phyloP scores from a whole-genome alignment of 2,329 filamentous ascomycete genomes.

The Cadophora sp. region DNA sequence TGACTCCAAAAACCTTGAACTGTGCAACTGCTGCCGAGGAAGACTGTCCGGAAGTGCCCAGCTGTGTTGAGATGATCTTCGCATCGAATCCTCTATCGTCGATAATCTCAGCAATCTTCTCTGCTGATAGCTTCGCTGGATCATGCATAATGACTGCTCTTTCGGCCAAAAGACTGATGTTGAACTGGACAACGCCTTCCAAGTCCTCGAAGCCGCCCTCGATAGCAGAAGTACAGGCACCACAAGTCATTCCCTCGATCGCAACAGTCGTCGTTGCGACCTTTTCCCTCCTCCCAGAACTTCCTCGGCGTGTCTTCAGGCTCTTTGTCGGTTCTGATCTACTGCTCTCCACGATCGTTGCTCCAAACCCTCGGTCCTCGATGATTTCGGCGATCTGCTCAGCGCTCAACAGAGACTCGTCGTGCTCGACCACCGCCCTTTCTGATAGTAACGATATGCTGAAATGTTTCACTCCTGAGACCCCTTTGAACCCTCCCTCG shows the following conservation, averaged over 20 bases:
- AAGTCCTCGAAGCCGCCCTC: constrained; percentile 81
- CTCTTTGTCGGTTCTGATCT: constrained; percentile 49
- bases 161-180: constrained; percentile 93
- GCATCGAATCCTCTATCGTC: constrained; percentile 92
- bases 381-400: constrained; percentile 64
- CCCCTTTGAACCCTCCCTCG: constrained; percentile 79
- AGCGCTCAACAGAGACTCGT: constrained; percentile 60
- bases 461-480: constrained; percentile 75
- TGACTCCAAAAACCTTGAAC: constrained; percentile 84
- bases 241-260: constrained; percentile 97
- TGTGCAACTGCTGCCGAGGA: constrained; percentile 68
- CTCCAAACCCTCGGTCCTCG: constrained; percentile 80
- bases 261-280: constrained; percentile 80
- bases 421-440: constrained; percentile 84
- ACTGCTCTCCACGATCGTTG: constrained; percentile 76
- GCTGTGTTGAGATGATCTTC: constrained; percentile 76
- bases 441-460: constrained; percentile 86
- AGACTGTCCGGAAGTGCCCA: constrained; percentile 61
- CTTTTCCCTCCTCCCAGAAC: constrained; percentile 42
- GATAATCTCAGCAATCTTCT: constrained; percentile 81
- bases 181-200: constrained; percentile 85
- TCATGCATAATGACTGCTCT: constrained; percentile 89
- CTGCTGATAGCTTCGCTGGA: constrained; percentile 69
- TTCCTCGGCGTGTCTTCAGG: constrained; percentile 44
- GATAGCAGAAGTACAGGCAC: constrained; percentile 91